phyloP scores from a whole-genome alignment of 2,329 filamentous ascomycete species.

The Trichoderma harzianum region DNA sequence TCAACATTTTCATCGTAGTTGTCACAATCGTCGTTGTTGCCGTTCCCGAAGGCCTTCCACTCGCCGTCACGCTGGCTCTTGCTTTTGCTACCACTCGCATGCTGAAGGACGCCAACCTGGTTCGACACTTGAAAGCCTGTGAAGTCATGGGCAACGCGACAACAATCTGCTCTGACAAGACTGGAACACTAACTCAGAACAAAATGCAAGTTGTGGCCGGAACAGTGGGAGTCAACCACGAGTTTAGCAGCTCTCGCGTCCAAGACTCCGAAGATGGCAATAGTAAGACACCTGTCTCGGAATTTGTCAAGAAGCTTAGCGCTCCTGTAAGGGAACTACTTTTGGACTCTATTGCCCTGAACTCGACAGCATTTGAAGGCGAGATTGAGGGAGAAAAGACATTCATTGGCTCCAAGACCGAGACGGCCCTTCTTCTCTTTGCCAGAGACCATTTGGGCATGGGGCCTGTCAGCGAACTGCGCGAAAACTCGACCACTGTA shows the following conservation, averaged over 20 bases:
- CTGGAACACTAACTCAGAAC: constrained; percentile 64
- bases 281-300: constrained; percentile 37
- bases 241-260: constrained; percentile 38
- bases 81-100: constrained; percentile 75
- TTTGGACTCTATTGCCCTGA: constrained; percentile 58
- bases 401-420: constrained; percentile 76
- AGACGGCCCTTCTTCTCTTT: constrained; percentile 69
- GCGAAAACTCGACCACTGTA: constrained; percentile 55
- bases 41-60: constrained; percentile 71
- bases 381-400: constrained; percentile 63
- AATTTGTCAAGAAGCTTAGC: constrained; percentile 47
- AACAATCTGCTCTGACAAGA: constrained; percentile 67
- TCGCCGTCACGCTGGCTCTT: constrained; percentile 73
- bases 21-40: constrained; percentile 79
- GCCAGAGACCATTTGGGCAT: constrained; percentile 65
- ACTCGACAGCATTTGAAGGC: constrained; percentile 74
- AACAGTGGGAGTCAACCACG: constrained; percentile 53
- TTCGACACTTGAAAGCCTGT: constrained; percentile 72
- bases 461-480: constrained; percentile 61
- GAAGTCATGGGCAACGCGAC: constrained; percentile 81
- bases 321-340: constrained; percentile 50
- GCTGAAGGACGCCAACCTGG: constrained; percentile 74
- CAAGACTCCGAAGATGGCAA: constrained; percentile 20
- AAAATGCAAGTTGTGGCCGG: constrained; percentile 66
- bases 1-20: constrained; percentile 74